These are phyloP conservation scores for Sparassis latifolia DNA, from an alignment of 1,284 basidiomycete species.

Conservation along the genomic window DNA sequence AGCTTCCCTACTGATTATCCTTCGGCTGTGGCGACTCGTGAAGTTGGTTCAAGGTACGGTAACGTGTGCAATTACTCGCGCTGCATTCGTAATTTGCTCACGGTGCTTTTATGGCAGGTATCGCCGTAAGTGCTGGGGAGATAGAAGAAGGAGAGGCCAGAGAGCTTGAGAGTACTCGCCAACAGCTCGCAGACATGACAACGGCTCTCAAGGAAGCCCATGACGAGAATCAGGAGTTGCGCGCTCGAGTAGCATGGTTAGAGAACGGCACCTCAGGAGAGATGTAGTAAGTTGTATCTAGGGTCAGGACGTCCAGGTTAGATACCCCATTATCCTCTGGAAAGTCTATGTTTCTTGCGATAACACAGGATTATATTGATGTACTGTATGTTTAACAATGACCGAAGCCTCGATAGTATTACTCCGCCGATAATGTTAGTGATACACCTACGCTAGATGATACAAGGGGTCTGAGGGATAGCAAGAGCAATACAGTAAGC, in stretches of 20 bases:
- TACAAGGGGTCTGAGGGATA: too few species aligned
- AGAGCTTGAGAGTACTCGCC: slow-evolving; percentile 40
- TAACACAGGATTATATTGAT: neutral
- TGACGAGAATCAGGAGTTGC: slow-evolving; percentile 34
- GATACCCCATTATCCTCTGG: neutral
- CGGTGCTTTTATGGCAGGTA: slow-evolving; percentile 34
- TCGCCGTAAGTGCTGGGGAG: slow-evolving; percentile 71
- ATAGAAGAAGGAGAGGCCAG: slow-evolving; percentile 47
- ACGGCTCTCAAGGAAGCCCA: slow-evolving; percentile 24
- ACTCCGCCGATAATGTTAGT: neutral
- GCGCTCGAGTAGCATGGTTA: slow-evolving; percentile 24
- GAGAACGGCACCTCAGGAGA: neutral
- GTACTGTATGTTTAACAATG: too few species aligned
- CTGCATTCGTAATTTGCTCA: slow-evolving; percentile 10
- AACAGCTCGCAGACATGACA: slow-evolving; percentile 38
- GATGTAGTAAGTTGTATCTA: neutral
- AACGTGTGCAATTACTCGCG: neutral
- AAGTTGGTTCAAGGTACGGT: slow-evolving; percentile 67
- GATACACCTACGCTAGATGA: neutral
- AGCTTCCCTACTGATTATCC: slow-evolving; percentile 58
- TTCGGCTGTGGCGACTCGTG: slow-evolving; percentile 74
- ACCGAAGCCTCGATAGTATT: neutral
- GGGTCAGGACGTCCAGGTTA: neutral
- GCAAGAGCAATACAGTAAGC: too few species aligned
- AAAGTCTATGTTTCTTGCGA: neutral